These are phyloP conservation scores for Boletus speciosus DNA, from an alignment of 768 basidiomycete genomes.

Conservation along the genomic window DNA sequence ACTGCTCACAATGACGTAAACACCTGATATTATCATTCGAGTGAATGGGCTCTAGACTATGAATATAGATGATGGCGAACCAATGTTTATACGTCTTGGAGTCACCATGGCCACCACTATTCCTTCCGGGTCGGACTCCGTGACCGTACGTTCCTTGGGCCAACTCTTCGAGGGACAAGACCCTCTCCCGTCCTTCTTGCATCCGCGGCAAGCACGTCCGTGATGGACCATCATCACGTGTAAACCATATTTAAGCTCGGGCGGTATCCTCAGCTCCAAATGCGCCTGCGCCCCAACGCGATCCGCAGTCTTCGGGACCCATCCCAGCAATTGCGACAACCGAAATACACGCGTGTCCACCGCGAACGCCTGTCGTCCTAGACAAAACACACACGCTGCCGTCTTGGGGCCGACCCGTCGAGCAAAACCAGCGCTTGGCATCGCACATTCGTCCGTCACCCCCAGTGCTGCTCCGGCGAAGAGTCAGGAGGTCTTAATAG, in stretches of 20 bases:
- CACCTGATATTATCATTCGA: not conserved
- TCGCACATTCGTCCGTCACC: conserved; percentile 45
- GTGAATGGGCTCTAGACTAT: not conserved
- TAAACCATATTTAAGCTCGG: conserved; percentile 51
- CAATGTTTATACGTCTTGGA: not conserved
- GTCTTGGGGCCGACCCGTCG: conserved; percentile 63
- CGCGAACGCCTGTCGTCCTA: conserved; percentile 58
- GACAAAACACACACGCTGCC: conserved; percentile 60
- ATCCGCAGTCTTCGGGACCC: conserved; percentile 44
- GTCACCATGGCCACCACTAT: not conserved
- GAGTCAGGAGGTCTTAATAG: too few species aligned
- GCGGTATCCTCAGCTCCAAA: conserved; percentile 49
- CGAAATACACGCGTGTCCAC: conserved; percentile 65
- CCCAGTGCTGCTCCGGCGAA: conserved; percentile 1
- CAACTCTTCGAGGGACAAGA: conserved; percentile 37
- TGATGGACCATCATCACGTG: conserved; percentile 60
- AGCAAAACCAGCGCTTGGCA: conserved; percentile 54
- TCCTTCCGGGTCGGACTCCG: conserved; percentile 17
- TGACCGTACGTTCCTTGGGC: conserved; percentile 25
- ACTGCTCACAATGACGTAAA: too few species aligned
- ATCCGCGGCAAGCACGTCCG: conserved; percentile 52
- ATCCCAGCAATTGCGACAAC: conserved; percentile 43
- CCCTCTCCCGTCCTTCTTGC: conserved; percentile 38
- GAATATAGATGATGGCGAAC: not conserved
- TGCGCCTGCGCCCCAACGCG: conserved; percentile 55